A percentile compares a stretch with the other conserved stretches of the same genome.
Evolutionary conservation across 768 basidiomycete genomes (phyloP).

Genomic region (Butyriboletus loyo): DNA sequence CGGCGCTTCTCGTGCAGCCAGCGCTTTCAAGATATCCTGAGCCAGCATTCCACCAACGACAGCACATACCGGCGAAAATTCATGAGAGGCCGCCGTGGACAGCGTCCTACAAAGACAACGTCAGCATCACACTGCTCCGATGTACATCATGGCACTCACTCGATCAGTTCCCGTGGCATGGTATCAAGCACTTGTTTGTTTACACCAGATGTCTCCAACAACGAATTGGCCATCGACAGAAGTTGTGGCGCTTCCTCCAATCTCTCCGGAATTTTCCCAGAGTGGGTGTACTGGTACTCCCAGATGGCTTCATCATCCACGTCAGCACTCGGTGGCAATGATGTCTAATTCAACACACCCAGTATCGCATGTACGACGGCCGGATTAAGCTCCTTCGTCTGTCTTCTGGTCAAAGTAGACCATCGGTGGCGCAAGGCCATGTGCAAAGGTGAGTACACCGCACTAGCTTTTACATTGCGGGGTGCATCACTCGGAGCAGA

Average conservation of each 20-base stretch:
- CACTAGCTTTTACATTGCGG: conserved; percentile 58
- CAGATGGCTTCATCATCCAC: conserved; percentile 59
- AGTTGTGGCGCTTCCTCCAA: conserved; percentile 51
- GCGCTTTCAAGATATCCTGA: conserved; percentile 90
- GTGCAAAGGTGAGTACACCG: conserved; percentile 61
- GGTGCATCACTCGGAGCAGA: conserved; percentile 54
- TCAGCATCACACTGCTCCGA: not conserved
- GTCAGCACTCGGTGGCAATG: conserved; percentile 10
- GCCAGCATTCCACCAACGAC: conserved; percentile 93
- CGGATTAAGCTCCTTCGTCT: conserved; percentile 84
- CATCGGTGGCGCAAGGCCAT: conserved; percentile 67
- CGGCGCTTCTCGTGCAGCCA: conserved; percentile 88
- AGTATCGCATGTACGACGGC: conserved; percentile 67
- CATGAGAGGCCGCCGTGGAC: conserved; percentile 67
- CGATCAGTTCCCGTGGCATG: conserved; percentile 56
- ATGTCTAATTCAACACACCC: conserved; percentile 42
- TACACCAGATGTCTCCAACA: conserved; percentile 62
- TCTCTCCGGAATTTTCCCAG: conserved; percentile 55
- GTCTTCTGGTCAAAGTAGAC: conserved; percentile 63
- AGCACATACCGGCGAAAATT: conserved; percentile 92
- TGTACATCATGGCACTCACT: conserved; percentile 40
- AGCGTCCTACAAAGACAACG: conserved; percentile 51
- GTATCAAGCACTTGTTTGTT: conserved; percentile 61
- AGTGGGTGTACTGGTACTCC: conserved; percentile 69
- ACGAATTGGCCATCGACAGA: conserved; percentile 56